Evolutionary conservation across 2,329 filamentous ascomycete genomes (phyloP).

Genomic region (Penicillium sp.): DNA sequence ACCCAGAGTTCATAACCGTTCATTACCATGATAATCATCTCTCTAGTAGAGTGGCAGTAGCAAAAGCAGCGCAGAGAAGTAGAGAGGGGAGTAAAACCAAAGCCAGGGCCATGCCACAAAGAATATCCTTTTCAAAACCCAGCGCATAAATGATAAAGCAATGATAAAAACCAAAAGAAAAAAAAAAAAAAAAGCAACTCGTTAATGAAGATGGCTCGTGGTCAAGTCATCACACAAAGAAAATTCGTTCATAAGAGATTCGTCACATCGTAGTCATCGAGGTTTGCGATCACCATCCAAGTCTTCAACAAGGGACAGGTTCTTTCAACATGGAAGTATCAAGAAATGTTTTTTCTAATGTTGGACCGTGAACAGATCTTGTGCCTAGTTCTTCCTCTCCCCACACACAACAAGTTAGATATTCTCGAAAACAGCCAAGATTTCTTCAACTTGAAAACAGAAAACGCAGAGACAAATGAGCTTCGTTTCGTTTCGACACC

Average conservation of each 20-base stretch:
- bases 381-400: not conserved
- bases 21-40: slow-evolving; percentile 32
- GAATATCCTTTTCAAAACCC: slow-evolving; percentile 16
- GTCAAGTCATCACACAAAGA: slow-evolving; percentile 23
- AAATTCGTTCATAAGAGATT: slow-evolving; percentile 35
- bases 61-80: slow-evolving; percentile 14
- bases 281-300: slow-evolving; percentile 7
- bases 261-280: slow-evolving; percentile 41
- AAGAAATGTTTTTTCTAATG: slow-evolving; percentile 11
- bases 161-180: slow-evolving; percentile 4
- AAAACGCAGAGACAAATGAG: slow-evolving; percentile 11
- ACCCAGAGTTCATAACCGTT: slow-evolving; percentile 25
- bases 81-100: slow-evolving; percentile 5
- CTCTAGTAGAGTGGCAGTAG: slow-evolving; percentile 21
- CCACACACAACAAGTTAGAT: not conserved
- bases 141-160: not conserved
- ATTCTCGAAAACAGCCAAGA: not conserved
- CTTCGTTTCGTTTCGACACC: slow-evolving; percentile 14
- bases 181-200: slow-evolving; percentile 4
- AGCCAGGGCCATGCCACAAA: slow-evolving; percentile 12
- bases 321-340: slow-evolving; percentile 13
- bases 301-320: not conserved
- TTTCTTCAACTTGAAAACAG: not conserved
- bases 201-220: slow-evolving; percentile 11
- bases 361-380: not conserved